Percentiles rank a stretch among this genome's conserved stretches.
These are phyloP conservation scores for Phtheirospermum japonicum DNA, from an alignment of 257 asterid genomes.

Conservation along the genomic window DNA sequence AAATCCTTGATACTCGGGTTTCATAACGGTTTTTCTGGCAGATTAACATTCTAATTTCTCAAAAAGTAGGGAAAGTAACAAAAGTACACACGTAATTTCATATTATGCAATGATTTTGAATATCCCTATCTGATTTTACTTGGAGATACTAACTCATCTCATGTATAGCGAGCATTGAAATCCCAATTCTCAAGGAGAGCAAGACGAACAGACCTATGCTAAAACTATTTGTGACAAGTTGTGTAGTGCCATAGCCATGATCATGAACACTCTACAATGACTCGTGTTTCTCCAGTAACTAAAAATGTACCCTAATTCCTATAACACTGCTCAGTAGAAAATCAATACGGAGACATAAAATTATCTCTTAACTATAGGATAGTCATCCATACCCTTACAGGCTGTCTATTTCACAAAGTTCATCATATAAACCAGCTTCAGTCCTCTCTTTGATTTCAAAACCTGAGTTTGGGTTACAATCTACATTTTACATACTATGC, in stretches of 20 bases:
- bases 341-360: neutral
- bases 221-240: constrained; percentile 1
- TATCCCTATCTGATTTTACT: neutral
- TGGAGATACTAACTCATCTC: constrained; percentile 10
- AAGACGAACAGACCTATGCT: constrained; percentile 4
- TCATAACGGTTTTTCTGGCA: neutral
- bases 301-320: neutral
- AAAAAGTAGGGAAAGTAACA: constrained; percentile 14
- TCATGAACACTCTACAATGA: constrained; percentile 11
- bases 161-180: neutral
- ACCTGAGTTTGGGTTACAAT: constrained; percentile 1
- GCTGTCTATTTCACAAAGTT: neutral
- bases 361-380: constrained; percentile 2
- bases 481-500: neutral
- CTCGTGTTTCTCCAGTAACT: constrained; percentile 10
- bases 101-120: neutral
- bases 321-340: neutral
- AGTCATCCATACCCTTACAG: constrained; percentile 4
- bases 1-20: neutral
- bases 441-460: neutral
- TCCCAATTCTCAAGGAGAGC: neutral
- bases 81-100: neutral
- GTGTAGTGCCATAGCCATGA: constrained; percentile 6
- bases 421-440: constrained; percentile 6
- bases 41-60: constrained; percentile 1